These are phyloP conservation scores for Cymbomonas tetramitiformis DNA, from an alignment of 139 green algal genomes.

Conservation along the genomic window DNA sequence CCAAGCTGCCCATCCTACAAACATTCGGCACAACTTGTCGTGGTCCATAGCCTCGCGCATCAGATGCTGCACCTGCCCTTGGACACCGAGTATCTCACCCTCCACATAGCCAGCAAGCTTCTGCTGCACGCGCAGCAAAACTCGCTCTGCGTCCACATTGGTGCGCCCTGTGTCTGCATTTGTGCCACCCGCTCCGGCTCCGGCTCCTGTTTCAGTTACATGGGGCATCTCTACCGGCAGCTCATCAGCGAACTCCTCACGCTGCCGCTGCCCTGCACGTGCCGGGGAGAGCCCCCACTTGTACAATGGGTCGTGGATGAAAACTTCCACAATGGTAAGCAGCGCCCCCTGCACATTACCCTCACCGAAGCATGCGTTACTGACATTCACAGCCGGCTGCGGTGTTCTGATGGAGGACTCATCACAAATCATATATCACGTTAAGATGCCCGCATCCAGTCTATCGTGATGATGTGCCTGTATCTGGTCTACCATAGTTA, in stretches of 20 bases:
- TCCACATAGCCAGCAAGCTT: constrained; percentile 69
- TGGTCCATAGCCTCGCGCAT: constrained; percentile 67
- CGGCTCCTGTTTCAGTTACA: not conserved
- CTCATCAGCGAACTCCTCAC: constrained; percentile 5
- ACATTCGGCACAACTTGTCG: constrained; percentile 66
- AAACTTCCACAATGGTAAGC: constrained; percentile 18
- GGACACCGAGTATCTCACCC: constrained; percentile 42
- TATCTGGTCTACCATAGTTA: too few species aligned
- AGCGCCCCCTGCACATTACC: too few species aligned
- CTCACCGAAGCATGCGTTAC: too few species aligned
- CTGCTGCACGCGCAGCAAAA: constrained; percentile 74
- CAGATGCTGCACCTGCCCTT: constrained; percentile 69
- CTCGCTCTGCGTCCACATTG: constrained; percentile 71
- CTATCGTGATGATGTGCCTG: too few species aligned
- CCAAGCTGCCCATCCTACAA: constrained; percentile 70
- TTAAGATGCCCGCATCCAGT: too few species aligned
- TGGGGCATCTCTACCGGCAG: not conserved
- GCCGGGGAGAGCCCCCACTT: constrained; percentile 16
- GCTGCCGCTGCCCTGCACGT: not conserved
- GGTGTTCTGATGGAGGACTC: too few species aligned
- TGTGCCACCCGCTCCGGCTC: not conserved
- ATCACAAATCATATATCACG: too few species aligned
- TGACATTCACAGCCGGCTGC: too few species aligned
- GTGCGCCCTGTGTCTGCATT: constrained; percentile 15
- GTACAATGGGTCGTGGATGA: constrained; percentile 22